These are phyloP conservation scores for Thalassiosira ordinaria DNA, from an alignment of 352 stramenopile genomes.

Conservation along the genomic window DNA sequence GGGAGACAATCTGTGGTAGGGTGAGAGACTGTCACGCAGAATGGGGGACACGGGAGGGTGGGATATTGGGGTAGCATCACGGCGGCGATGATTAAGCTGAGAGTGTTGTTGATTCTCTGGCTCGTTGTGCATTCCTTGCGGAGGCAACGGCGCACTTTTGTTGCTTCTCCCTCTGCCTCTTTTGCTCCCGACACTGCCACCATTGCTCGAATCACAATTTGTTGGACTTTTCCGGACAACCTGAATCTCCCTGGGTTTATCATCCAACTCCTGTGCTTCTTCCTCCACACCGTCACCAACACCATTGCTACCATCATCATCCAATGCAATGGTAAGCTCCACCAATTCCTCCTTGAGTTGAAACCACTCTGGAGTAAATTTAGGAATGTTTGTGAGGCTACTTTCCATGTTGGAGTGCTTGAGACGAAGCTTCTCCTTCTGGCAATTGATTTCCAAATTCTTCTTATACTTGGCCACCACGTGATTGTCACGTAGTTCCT, in stretches of 20 bases:
- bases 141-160: background rate
- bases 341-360: constrained; percentile 54
- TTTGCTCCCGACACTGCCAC: background rate
- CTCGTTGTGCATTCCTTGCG: background rate
- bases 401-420: constrained; percentile 33
- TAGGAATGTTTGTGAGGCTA: constrained; percentile 25
- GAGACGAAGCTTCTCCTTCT: background rate
- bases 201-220: background rate
- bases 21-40: constrained; percentile 11
- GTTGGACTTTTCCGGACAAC: background rate
- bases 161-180: background rate
- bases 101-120: background rate
- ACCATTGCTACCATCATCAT: constrained; percentile 5
- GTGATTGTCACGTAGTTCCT: background rate
- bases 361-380: constrained; percentile 60
- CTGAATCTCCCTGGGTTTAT: constrained; percentile 32
- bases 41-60: background rate
- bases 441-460: background rate
- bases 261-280: constrained; percentile 12
- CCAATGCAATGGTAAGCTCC: constrained; percentile 26
- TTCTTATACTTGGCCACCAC: background rate
- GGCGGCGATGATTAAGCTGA: background rate
- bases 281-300: background rate
- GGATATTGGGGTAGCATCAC: background rate
- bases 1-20: background rate